Percentiles rank a stretch among this genome's conserved stretches.
These are phyloP conservation scores for Globisporangium paddicum DNA, from an alignment of 352 stramenopile genomes.

Conservation along the genomic window DNA sequence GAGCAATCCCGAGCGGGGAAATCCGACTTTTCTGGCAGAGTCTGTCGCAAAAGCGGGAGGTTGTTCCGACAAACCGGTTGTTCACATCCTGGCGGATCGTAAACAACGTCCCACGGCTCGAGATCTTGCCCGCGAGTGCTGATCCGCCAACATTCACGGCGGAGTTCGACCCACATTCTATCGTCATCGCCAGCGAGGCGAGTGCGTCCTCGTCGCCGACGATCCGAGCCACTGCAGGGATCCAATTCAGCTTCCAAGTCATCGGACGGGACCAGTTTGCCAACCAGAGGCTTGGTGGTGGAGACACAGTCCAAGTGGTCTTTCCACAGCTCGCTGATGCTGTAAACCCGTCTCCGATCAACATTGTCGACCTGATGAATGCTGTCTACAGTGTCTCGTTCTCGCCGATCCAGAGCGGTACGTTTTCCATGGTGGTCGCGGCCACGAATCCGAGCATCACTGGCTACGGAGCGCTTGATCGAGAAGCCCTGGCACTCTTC, in stretches of 20 bases:
- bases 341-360: conserved; percentile 8
- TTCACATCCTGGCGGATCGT: conserved; percentile 53
- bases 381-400: conserved; percentile 39
- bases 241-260: conserved; percentile 26
- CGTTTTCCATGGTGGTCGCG: conserved; percentile 38
- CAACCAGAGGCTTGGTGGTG: conserved; percentile 30
- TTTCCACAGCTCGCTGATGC: conserved; percentile 24
- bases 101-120: conserved; percentile 47
- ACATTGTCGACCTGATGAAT: conserved; percentile 29
- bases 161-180: conserved; percentile 15
- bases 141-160: conserved; percentile 34
- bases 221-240: conserved; percentile 16
- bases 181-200: background rate
- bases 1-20: conserved; percentile 20
- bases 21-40: conserved; percentile 53
- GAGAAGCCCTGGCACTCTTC: conserved; percentile 23
- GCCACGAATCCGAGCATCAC: conserved; percentile 19
- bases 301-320: conserved; percentile 32
- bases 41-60: conserved; percentile 34
- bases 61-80: conserved; percentile 34
- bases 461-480: conserved; percentile 13
- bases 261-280: conserved; percentile 33
- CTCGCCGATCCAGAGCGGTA: conserved; percentile 25
- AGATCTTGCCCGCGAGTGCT: conserved; percentile 28
- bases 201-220: background rate